phyloP scores from a whole-genome alignment of 208 protist species.

The Trypanosoma mega region DNA sequence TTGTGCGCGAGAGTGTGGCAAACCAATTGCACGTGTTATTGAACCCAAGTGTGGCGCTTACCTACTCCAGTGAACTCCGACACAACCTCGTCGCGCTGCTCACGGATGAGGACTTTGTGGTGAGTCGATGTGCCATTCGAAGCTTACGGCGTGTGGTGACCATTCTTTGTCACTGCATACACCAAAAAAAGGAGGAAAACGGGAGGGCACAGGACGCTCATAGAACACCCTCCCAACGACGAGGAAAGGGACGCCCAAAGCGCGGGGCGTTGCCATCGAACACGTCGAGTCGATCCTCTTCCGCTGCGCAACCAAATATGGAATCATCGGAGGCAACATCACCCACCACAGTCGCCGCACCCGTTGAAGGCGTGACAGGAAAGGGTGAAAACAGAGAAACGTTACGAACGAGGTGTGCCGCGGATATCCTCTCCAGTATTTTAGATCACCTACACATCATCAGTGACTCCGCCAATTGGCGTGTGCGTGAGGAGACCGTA shows the following conservation, averaged over 20 bases:
- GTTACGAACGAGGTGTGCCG: no score
- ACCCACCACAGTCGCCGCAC: no score
- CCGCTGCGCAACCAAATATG: no score
- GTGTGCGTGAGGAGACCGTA: constrained; percentile 58
- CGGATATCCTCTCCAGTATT: constrained; percentile 31
- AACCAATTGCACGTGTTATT: constrained; percentile 47
- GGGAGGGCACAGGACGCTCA: not conserved
- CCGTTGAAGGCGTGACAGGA: no score
- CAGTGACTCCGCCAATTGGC: constrained; percentile 71
- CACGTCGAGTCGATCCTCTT: no score
- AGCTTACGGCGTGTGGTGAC: constrained; percentile 10
- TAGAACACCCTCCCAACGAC: not conserved
- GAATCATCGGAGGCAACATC: no score
- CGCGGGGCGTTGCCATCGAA: no score
- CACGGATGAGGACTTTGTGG: constrained; percentile 16
- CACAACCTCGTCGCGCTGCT: constrained; percentile 12
- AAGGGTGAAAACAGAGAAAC: no score
- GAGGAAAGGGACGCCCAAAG: no score
- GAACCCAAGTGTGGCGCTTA: constrained; percentile 11
- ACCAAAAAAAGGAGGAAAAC: not conserved
- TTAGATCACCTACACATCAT: constrained; percentile 42
- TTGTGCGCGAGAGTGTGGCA: constrained; percentile 52
- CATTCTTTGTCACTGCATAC: not conserved
- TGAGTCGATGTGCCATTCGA: constrained; percentile 12
- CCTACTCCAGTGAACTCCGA: constrained; percentile 13